Evolutionary conservation across 2,329 filamentous ascomycete genomes (phyloP).

Genomic region (Fusarium sp.): DNA sequence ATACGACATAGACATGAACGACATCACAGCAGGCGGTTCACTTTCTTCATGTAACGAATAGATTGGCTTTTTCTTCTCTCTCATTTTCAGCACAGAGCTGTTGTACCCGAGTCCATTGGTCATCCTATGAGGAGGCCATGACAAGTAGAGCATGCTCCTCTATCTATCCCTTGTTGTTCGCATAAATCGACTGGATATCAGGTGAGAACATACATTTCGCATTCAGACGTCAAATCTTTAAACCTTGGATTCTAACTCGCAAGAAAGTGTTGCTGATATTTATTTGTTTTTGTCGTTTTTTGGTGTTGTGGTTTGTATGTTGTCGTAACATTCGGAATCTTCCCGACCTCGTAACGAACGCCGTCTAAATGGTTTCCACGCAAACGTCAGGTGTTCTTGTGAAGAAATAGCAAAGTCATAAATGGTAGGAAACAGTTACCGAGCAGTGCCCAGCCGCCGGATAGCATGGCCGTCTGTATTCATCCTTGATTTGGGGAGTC

Average conservation of each 20-base stretch:
- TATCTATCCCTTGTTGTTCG: constrained; percentile 13
- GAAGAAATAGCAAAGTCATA: constrained; percentile 25
- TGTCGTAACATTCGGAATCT: constrained; percentile 27
- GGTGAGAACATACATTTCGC: constrained; percentile 8
- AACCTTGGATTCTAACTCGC: constrained; percentile 35
- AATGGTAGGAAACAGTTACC: constrained; percentile 6
- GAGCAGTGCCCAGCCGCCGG: not conserved
- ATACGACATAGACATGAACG: constrained; percentile 14
- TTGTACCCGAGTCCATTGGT: constrained; percentile 14
- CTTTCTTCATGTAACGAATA: constrained; percentile 22
- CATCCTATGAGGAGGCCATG: not conserved
- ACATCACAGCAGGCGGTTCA: constrained; percentile 30
- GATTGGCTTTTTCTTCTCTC: constrained; percentile 22
- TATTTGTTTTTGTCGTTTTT: not conserved
- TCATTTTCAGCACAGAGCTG: not conserved
- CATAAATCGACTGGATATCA: constrained; percentile 27
- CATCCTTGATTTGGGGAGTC: constrained; percentile 4
- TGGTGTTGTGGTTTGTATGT: constrained; percentile 9
- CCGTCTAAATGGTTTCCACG: constrained; percentile 44
- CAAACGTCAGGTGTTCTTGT: constrained; percentile 22
- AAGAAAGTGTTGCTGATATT: constrained; percentile 7
- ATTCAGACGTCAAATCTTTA: constrained; percentile 10
- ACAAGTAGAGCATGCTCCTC: constrained; percentile 5
- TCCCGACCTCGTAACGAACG: constrained; percentile 37
- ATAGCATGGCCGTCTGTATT: constrained; percentile 18